These are phyloP conservation scores for Malassezia arunalokei DNA, from an alignment of 1,284 basidiomycete species.

Conservation along the genomic window DNA sequence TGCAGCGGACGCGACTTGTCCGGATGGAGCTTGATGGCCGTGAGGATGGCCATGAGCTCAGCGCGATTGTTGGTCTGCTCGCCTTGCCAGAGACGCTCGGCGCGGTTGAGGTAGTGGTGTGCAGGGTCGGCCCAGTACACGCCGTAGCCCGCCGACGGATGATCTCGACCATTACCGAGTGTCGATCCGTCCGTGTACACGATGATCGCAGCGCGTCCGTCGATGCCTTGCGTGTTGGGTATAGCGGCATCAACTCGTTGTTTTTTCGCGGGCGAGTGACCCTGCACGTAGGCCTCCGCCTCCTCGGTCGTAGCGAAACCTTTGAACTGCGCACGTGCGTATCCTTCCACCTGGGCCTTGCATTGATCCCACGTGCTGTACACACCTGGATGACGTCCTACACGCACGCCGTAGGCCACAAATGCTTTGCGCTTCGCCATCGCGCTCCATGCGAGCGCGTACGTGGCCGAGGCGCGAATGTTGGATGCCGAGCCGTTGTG, in stretches of 20 bases:
- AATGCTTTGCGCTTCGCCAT: background rate
- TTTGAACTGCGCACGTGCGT: conserved; percentile 54
- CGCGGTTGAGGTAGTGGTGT: conserved; percentile 54
- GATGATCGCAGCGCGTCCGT: background rate
- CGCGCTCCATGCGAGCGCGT: background rate
- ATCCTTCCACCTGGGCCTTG: conserved; percentile 55
- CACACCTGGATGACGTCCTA: conserved; percentile 31
- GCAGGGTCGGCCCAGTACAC: conserved; percentile 28
- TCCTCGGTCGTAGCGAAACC: conserved; percentile 54
- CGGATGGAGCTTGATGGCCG: conserved; percentile 59
- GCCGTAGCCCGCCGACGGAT: conserved; percentile 35
- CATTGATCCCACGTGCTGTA: conserved; percentile 50
- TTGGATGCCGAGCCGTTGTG: background rate
- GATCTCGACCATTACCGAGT: conserved; percentile 56
- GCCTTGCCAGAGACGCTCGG: conserved; percentile 63
- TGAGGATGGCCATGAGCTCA: conserved; percentile 67
- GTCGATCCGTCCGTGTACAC: conserved; percentile 74
- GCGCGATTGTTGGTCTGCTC: conserved; percentile 74
- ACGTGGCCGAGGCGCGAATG: background rate
- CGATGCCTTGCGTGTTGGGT: background rate
- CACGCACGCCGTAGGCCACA: conserved; percentile 27
- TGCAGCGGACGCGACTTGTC: conserved; percentile 49
- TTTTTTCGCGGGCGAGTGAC: background rate
- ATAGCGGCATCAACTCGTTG: background rate
- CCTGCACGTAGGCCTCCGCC: conserved; percentile 47